Base-by-base conservation (phyloP, 495 filamentous ascomycete genomes). In the Penicillium psychrofluorescens region DNA sequence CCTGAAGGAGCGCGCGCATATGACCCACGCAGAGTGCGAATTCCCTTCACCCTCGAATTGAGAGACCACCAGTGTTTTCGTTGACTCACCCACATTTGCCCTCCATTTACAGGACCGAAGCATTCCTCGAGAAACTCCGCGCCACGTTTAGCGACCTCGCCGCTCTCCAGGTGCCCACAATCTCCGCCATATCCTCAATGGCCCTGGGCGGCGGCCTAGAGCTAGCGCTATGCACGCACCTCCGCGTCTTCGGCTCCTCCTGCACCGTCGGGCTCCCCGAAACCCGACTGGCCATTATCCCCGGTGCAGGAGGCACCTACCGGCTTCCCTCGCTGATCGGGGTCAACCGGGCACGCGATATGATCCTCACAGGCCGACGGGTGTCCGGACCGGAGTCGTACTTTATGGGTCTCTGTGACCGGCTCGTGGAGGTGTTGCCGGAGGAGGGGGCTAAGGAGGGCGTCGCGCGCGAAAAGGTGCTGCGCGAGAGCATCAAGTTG, bases 161-260 rank as follows among this genome's bases (percentile, higher is more conserved):
- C 8, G 40, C 58, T 38, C 83, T 97, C 27, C 83, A 84, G 13
- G 82, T 96, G 50, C 92, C 92, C 13, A 95, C 92, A 36, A 88
- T 97, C 54, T 80, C 85, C 6, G 88, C 88, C 35, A 75, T 97
- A 47, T 79, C 80, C 36, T 86, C 83, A 27, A 58, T 82, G 36
- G 92, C 92, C 11, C 80, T 98, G 8, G 92, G 92, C 45, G 92
- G 92, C 47, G 92, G 92, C 29, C 78, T 97, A 12, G 92, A 98
- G 59, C 76, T 98, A 22, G 90, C 88, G 2, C 75, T 98, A 10
- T 77, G 82, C 51, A 95, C 89, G 3, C 78, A 88, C 58, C 77
- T 98, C 54, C 86, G 92, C 44, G 81, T 98, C 43, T 80, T 95
- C 50, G 73, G 79, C 31, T 83, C 84, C 10, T 79, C 75, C 35